A percentile compares a stretch with the other conserved stretches of the same genome.
Evolutionary conservation across 2,329 filamentous ascomycete species (phyloP).

Genomic region (Chaetomium sp.): DNA sequence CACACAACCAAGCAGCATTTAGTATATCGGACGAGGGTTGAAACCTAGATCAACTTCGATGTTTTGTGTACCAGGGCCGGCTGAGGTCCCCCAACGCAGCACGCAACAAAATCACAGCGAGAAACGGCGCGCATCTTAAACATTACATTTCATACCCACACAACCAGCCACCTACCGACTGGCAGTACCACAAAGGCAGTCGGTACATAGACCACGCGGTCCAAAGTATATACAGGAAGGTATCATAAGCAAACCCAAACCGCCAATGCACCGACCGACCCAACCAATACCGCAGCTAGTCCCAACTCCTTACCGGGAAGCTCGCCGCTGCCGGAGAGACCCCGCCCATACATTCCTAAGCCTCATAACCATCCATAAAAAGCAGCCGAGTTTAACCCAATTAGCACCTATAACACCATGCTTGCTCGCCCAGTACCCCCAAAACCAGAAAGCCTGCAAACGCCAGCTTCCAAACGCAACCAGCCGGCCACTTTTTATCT

Average conservation of each 20-base stretch:
- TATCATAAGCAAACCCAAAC: background rate
- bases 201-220: background rate
- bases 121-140: background rate
- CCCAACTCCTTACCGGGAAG: background rate
- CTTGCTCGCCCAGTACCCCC: background rate
- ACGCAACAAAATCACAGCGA: background rate
- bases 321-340: background rate
- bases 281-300: background rate
- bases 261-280: background rate
- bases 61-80: too few relatives aligned
- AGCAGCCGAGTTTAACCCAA: background rate
- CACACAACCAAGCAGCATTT: background rate
- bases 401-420: background rate
- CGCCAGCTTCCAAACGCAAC: background rate
- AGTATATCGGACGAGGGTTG: background rate
- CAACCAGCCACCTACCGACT: background rate
- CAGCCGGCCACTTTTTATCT: background rate
- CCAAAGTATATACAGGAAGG: slow-evolving; percentile 9
- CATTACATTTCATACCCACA: background rate
- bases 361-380: background rate
- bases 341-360: background rate
- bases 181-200: background rate
- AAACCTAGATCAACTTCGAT: too few relatives aligned
- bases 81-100: background rate
- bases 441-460: background rate